phyloP scores from a whole-genome alignment of 140 eudicot species.

The Stevia rebaudiana region DNA sequence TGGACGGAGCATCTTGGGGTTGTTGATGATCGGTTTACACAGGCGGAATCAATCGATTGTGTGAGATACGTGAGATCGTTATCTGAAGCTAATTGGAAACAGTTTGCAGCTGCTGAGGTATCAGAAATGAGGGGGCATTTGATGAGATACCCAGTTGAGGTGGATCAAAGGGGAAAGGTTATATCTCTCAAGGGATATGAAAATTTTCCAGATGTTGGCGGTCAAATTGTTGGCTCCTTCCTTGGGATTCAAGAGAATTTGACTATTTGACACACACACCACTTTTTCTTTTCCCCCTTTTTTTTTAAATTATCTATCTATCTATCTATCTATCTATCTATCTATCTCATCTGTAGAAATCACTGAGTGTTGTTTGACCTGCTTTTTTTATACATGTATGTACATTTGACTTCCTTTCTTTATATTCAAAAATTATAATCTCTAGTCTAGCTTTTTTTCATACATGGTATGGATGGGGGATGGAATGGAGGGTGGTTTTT shows the following conservation, averaged over 20 bases:
- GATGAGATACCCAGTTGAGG: constrained; percentile 66
- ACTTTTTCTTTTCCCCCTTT: too few species aligned
- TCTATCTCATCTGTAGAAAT: background rate
- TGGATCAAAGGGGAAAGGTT: constrained; percentile 63
- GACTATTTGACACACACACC: constrained; percentile 44
- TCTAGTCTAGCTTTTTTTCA: too few species aligned
- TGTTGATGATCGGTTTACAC: constrained; percentile 55
- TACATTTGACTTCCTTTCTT: background rate
- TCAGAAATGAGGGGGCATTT: constrained; percentile 76
- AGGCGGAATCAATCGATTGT: constrained; percentile 70
- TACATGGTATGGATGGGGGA: too few species aligned
- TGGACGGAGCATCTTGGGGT: constrained; percentile 86
- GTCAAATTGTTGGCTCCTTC: constrained; percentile 62
- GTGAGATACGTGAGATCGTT: constrained; percentile 47
- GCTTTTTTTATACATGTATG: constrained; percentile 2
- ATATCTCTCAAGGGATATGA: constrained; percentile 51
- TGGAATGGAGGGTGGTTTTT: too few species aligned
- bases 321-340: too few species aligned
- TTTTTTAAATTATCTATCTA: too few species aligned
- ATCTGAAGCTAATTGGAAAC: constrained; percentile 69
- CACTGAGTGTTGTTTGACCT: background rate
- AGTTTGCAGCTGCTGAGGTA: constrained; percentile 45
- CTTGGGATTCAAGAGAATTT: constrained; percentile 67
- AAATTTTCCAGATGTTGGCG: constrained; percentile 74
- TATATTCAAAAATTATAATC: background rate